phyloP scores from a whole-genome alignment of 768 basidiomycete species.

The Tremella mesenterica region DNA sequence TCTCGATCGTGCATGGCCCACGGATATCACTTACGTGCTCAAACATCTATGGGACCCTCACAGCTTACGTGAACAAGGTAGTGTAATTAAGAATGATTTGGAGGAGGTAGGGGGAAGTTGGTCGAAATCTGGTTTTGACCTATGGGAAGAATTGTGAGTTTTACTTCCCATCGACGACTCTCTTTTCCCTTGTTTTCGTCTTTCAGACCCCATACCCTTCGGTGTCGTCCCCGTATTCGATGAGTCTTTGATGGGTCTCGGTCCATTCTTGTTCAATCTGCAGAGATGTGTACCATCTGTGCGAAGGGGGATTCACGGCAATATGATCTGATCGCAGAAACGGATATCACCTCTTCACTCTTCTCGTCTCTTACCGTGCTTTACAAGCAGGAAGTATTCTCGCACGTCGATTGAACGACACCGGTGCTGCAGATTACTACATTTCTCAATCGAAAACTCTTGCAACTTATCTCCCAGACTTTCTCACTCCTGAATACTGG shows the following conservation, averaged over 20 bases:
- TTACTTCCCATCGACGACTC: background rate
- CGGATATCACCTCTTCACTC: constrained; percentile 42
- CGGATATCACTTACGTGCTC: constrained; percentile 31
- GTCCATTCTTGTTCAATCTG: too few species aligned
- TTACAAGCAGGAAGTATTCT: constrained; percentile 36
- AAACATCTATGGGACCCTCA: constrained; percentile 29
- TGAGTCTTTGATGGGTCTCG: too few species aligned
- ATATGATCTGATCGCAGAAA: constrained; percentile 19
- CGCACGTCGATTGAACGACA: constrained; percentile 32
- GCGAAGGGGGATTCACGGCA: too few species aligned
- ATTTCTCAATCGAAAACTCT: constrained; percentile 10
- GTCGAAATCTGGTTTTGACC: constrained; percentile 37
- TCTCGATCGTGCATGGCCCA: constrained; percentile 29
- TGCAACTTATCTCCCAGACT: constrained; percentile 13
- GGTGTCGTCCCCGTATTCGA: too few species aligned
- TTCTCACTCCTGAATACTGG: constrained; percentile 9
- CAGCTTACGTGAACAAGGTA: constrained; percentile 13
- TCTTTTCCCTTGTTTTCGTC: background rate
- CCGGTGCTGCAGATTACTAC: constrained; percentile 34
- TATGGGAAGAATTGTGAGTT: constrained; percentile 42
- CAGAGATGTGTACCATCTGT: too few species aligned
- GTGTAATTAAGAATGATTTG: constrained; percentile 44
- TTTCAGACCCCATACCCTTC: background rate
- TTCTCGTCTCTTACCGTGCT: constrained; percentile 29
- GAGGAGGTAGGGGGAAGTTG: constrained; percentile 42